A percentile compares a stretch with the other conserved stretches of the same genome.
These are phyloP conservation scores for Ganoderma lingzhi DNA, from an alignment of 1,284 basidiomycete species.

Conservation along the genomic window DNA sequence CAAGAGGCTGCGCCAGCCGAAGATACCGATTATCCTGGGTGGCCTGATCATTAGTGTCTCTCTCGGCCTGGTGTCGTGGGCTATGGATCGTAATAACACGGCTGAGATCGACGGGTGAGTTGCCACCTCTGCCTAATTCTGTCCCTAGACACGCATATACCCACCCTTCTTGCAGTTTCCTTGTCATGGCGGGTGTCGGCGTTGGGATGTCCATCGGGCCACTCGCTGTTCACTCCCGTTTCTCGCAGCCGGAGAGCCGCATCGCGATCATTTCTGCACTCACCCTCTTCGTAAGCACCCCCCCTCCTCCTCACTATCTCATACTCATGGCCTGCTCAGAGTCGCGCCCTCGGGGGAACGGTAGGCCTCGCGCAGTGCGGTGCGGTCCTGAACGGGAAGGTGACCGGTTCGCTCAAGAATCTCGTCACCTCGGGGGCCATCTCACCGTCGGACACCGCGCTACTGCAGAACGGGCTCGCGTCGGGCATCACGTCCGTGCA, in stretches of 20 bases:
- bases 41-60: conserved; percentile 46
- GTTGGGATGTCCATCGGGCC: conserved; percentile 52
- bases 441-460: conserved; percentile 36
- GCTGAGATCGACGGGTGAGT: conserved; percentile 48
- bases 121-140: not conserved
- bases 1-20: conserved; percentile 44
- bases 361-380: conserved; percentile 60
- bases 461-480: conserved; percentile 36
- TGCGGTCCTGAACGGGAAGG: conserved; percentile 55
- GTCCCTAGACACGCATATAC: not conserved
- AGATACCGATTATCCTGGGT: conserved; percentile 50
- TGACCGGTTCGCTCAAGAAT: conserved; percentile 43
- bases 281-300: conserved; percentile 50
- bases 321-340: conserved; percentile 39
- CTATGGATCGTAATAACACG: conserved; percentile 47
- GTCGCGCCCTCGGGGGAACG: conserved; percentile 57
- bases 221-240: conserved; percentile 52
- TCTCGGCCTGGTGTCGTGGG: conserved; percentile 53
- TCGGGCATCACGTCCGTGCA: conserved; percentile 43
- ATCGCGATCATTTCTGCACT: conserved; percentile 53
- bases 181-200: conserved; percentile 55
- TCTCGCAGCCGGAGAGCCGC: conserved; percentile 48
- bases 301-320: not conserved
- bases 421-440: conserved; percentile 41
- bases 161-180: conserved; percentile 44